Evolutionary conservation across 768 basidiomycete genomes (phyloP).

Genomic region (Tulasnella sp.): DNA sequence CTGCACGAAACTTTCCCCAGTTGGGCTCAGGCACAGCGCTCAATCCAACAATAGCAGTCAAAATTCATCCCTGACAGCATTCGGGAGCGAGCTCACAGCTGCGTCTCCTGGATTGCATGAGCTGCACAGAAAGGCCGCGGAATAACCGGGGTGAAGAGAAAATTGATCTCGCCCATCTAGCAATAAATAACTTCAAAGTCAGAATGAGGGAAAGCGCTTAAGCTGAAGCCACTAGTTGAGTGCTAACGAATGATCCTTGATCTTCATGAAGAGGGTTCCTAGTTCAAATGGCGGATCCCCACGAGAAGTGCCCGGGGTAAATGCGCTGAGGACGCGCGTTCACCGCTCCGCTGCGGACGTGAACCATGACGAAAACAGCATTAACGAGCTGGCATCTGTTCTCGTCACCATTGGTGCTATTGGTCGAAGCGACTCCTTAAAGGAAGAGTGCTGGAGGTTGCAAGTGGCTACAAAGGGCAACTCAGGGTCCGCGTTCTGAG

Average conservation of each 20-base stretch:
- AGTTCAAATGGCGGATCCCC: background rate
- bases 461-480: background rate
- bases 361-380: background rate
- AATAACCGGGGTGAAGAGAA: background rate
- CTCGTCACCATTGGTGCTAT: background rate
- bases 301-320: background rate
- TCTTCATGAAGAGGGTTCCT: background rate
- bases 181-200: no score
- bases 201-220: no score
- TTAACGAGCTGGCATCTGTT: background rate
- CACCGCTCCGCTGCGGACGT: background rate
- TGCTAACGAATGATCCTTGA: no score
- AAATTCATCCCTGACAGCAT: background rate
- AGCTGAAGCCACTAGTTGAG: no score
- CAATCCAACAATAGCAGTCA: background rate
- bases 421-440: background rate
- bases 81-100: constrained; percentile 5
- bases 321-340: background rate
- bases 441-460: background rate
- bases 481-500: background rate
- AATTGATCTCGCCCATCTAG: background rate
- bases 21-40: background rate
- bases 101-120: constrained; percentile 13
- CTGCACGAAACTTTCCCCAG: constrained; percentile 13
- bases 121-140: constrained; percentile 15